phyloP scores from a whole-genome alignment of 1,139 yeast species.

The Candida frijolesensis region DNA sequence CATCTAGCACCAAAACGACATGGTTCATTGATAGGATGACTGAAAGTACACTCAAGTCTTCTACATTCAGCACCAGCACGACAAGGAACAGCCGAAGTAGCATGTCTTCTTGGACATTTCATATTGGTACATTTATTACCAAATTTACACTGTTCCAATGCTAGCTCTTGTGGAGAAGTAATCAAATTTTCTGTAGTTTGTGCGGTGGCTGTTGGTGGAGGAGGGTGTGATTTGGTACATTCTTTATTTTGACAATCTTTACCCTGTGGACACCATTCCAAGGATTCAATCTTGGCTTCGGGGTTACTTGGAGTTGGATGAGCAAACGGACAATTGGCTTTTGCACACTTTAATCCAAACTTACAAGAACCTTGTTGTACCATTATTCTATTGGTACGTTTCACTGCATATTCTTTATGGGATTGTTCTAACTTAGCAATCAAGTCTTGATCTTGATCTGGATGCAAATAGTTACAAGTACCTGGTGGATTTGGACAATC shows the following conservation, averaged over 20 bases:
- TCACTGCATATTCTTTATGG: constrained; percentile 51
- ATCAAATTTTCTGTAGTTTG: constrained; percentile 26
- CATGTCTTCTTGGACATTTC: constrained; percentile 83
- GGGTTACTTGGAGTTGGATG: constrained; percentile 89
- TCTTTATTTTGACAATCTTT: constrained; percentile 58
- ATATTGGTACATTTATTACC: constrained; percentile 74
- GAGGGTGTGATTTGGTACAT: constrained; percentile 81
- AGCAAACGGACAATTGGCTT: constrained; percentile 81
- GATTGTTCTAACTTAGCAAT: constrained; percentile 66
- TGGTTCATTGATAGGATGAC: constrained; percentile 76
- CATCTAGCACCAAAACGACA: constrained; percentile 82
- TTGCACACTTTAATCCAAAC: constrained; percentile 73
- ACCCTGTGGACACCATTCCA: constrained; percentile 79
- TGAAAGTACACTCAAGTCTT: constrained; percentile 77
- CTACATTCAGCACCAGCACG: constrained; percentile 80
- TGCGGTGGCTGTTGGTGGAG: constrained; percentile 44
- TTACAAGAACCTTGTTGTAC: constrained; percentile 53
- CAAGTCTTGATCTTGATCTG: constrained; percentile 77
- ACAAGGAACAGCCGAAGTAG: constrained; percentile 69
- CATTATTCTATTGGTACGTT: constrained; percentile 27
- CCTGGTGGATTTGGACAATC: constrained; percentile 80
- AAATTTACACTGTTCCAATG: constrained; percentile 80
- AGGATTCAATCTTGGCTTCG: constrained; percentile 64
- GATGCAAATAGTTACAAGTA: constrained; percentile 80
- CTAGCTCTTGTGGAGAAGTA: constrained; percentile 39